Evolutionary conservation across 495 filamentous ascomycete species (phyloP), one percentile per base, ranked within the genome.

Genomic region (Cairneyella variabilis): DNA sequence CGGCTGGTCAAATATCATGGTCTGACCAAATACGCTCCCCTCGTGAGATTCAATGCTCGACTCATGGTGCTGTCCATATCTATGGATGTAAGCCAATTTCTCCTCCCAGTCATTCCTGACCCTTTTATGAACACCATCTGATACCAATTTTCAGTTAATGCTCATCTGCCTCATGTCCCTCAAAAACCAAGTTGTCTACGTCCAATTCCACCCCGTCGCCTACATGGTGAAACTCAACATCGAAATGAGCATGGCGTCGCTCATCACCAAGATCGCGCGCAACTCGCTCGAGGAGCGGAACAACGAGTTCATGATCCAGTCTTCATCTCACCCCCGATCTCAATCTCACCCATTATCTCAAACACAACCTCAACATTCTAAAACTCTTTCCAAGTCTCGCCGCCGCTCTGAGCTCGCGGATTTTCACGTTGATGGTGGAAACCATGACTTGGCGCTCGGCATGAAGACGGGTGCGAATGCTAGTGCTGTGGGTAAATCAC

Each of bases 141-240:
- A n/a, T 22, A 17, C 25, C 11, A 6, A 66, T 14, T 10, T 12
- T 16, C 38, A 41, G 66, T 43, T 57, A 17, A 61, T 69, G 60
- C 57, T 71, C 18, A 66, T 68, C 41, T 59, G 63, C 39, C 51
- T 66, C 21, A 67, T 69, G 63, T 67, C 58, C 48, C 64, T 65
- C 20, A 38, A 51, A 14, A 69, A 69, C 60, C 39, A 34, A 52
- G 23, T 50, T 38, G 62, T 66, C 20, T 76, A 74, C 54, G 69
- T 73, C 47, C 73, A 76, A 67, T 76, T 78, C 60, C 75, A 77
- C 36, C 75, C 74, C 4, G 64, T 78, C 11, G 67, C 73, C 11
- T 78, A 77, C 55, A 72, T 71, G 40, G 74, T 78, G n/a, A 78
- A 78, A 46, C 69, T 78, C 40, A 74, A 76, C 52, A 76, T 78